A percentile compares a stretch with the other conserved stretches of the same genome.
These are phyloP conservation scores for Volvox reticuliferus DNA, from an alignment of 139 green algal species.

Conservation along the genomic window DNA sequence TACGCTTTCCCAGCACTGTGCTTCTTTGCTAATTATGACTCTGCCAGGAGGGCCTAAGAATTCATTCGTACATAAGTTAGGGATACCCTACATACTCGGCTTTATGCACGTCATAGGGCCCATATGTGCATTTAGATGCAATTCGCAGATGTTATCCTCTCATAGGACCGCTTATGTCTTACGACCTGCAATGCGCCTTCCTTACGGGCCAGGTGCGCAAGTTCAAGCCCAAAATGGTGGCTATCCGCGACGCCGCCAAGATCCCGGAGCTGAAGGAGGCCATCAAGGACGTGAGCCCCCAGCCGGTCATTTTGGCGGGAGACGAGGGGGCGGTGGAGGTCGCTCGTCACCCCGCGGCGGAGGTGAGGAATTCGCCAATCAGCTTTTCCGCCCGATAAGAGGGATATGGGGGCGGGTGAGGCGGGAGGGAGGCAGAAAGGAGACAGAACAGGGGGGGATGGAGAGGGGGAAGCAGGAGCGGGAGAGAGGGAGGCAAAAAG, in stretches of 20 bases:
- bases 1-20: no score
- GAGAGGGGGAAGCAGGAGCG: no score
- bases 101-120: no score
- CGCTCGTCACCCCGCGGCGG: constrained; percentile 60
- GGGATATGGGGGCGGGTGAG: neutral
- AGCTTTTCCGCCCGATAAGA: neutral
- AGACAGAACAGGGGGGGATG: no score
- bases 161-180: neutral
- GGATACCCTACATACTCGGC: no score
- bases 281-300: constrained; percentile 69
- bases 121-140: neutral
- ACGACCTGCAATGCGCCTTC: neutral
- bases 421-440: constrained; percentile 45
- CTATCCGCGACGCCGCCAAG: constrained; percentile 80
- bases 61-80: no score
- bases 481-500: no score
- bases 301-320: constrained; percentile 94
- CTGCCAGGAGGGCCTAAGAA: no score
- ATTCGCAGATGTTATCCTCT: no score
- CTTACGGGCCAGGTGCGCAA: constrained; percentile 72
- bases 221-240: constrained; percentile 93
- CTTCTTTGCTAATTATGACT: no score
- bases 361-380: constrained; percentile 40
- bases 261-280: constrained; percentile 78
- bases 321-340: constrained; percentile 91